Conservation (phyloP, 805 yeast species). For the Yamadazyma laniorum region DNA sequence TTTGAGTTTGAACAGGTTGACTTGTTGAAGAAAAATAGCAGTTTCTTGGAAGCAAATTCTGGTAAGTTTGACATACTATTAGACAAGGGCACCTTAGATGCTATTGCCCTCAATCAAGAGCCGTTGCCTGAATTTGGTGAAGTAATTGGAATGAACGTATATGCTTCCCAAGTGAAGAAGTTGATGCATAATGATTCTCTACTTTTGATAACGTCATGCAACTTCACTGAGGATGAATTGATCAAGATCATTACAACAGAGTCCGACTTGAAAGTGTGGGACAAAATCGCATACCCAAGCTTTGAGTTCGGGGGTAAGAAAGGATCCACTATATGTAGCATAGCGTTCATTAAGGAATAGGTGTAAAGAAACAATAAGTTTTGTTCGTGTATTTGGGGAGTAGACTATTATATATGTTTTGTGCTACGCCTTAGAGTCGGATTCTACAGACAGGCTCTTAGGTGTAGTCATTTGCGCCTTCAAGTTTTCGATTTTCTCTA, state of each 20-base stretch:
- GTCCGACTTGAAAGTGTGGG: constrained; percentile 55
- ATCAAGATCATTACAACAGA: constrained; percentile 48
- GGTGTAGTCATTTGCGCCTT: constrained; percentile 16
- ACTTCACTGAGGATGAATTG: constrained; percentile 83
- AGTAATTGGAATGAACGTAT: constrained; percentile 53
- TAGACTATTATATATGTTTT: too few species aligned
- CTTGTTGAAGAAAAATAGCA: constrained; percentile 46
- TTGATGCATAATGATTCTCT: constrained; percentile 57
- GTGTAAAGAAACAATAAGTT: too few species aligned
- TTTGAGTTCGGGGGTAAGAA: constrained; percentile 86
- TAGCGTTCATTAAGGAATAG: constrained; percentile 60
- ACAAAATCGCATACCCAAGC: constrained; percentile 69
- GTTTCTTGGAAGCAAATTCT: constrained; percentile 34
- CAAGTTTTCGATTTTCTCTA: constrained; percentile 45
- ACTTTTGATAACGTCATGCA: constrained; percentile 84
- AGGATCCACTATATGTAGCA: constrained; percentile 85
- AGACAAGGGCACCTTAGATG: constrained; percentile 97
- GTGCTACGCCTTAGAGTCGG: too few species aligned
- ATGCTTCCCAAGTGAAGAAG: constrained; percentile 57
- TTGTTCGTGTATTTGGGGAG: too few species aligned
- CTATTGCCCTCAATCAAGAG: constrained; percentile 80
- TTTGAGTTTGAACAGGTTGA: constrained; percentile 68
- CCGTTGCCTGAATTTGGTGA: constrained; percentile 42
- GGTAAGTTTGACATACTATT: constrained; percentile 67
- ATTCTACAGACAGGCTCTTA: too few species aligned